These are phyloP conservation scores for Hawksworthiomyces lignivorus DNA, from an alignment of 2,329 filamentous ascomycete species.

Conservation along the genomic window DNA sequence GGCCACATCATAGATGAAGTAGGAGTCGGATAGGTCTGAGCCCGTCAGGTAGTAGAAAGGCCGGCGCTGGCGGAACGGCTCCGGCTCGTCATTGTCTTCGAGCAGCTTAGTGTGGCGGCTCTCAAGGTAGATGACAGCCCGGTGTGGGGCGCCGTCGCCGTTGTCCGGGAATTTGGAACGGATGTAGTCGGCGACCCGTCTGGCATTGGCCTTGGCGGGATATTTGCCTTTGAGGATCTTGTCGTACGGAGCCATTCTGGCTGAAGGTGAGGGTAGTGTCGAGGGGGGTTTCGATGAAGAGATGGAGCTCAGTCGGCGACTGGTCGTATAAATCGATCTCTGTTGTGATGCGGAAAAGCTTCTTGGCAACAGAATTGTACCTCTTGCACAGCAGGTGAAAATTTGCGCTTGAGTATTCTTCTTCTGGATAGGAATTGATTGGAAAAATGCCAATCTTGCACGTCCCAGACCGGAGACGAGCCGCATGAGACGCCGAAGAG, in stretches of 20 bases:
- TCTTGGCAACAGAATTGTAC: too few relatives aligned
- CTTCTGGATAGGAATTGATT: too few relatives aligned
- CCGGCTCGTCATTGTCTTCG: slow-evolving; percentile 81
- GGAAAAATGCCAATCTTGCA: too few relatives aligned
- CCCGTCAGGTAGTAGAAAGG: slow-evolving; percentile 95
- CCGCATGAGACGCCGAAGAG: too few relatives aligned
- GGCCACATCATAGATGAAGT: slow-evolving; percentile 72
- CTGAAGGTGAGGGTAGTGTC: too few relatives aligned
- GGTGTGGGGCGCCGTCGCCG: slow-evolving; percentile 29
- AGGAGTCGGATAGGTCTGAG: slow-evolving; percentile 70
- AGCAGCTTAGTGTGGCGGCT: slow-evolving; percentile 71
- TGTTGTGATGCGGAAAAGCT: too few relatives aligned
- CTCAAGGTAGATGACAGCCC: slow-evolving; percentile 81
- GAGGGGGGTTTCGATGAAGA: too few relatives aligned
- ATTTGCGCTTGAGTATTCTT: too few relatives aligned
- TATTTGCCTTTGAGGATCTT: slow-evolving; percentile 55
- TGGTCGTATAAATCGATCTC: too few relatives aligned
- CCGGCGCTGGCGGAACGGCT: slow-evolving; percentile 79
- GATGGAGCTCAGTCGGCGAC: too few relatives aligned
- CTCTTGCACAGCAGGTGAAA: too few relatives aligned
- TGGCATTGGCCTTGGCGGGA: slow-evolving; percentile 81
- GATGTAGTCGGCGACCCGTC: slow-evolving; percentile 74
- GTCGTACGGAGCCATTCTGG: slow-evolving; percentile 20
- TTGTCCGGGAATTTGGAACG: slow-evolving; percentile 53
- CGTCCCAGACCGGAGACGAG: too few relatives aligned